phyloP scores from a whole-genome alignment of 2,329 filamentous ascomycete species.

The Hypoxylon sp. region DNA sequence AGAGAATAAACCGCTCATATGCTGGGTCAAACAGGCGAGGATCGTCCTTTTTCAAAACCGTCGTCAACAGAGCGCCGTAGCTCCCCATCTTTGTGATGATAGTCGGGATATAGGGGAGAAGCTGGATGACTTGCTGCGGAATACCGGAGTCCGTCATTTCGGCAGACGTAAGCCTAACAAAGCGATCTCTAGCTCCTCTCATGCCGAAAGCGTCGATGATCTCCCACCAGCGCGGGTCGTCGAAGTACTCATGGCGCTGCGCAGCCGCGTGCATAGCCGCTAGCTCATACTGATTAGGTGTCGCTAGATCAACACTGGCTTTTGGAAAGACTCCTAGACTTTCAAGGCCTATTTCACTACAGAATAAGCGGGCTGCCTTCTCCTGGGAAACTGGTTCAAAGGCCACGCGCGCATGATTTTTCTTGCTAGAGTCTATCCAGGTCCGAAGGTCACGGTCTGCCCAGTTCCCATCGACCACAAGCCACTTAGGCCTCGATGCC shows the following conservation, averaged over 20 bases:
- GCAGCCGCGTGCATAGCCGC: constrained; percentile 82
- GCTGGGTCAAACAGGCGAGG: constrained; percentile 72
- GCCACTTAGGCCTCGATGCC: constrained; percentile 74
- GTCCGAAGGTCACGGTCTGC: constrained; percentile 71
- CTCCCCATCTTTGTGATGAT: constrained; percentile 87
- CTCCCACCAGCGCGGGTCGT: constrained; percentile 79
- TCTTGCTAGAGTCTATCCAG: constrained; percentile 75
- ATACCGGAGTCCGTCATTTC: constrained; percentile 83
- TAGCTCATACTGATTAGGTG: constrained; percentile 88
- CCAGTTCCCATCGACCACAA: constrained; percentile 93
- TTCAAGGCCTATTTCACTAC: constrained; percentile 53
- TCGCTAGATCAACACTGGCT: constrained; percentile 77
- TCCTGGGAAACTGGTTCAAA: constrained; percentile 91
- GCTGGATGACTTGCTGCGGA: constrained; percentile 84
- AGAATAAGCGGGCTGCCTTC: constrained; percentile 81
- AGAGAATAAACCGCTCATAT: constrained; percentile 78
- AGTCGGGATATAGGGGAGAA: constrained; percentile 89
- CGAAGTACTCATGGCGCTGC: constrained; percentile 74
- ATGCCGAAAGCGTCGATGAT: constrained; percentile 85
- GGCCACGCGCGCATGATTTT: constrained; percentile 71
- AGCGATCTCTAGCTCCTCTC: constrained; percentile 77
- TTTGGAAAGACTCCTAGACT: constrained; percentile 68
- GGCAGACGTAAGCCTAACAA: constrained; percentile 75
- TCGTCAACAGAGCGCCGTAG: constrained; percentile 80
- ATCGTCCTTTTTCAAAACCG: constrained; percentile 77